Evolutionary conservation across 805 yeast genomes (phyloP), one percentile per base, ranked within the genome.

Genomic region (Wickerhamiella kurtzmanii): DNA sequence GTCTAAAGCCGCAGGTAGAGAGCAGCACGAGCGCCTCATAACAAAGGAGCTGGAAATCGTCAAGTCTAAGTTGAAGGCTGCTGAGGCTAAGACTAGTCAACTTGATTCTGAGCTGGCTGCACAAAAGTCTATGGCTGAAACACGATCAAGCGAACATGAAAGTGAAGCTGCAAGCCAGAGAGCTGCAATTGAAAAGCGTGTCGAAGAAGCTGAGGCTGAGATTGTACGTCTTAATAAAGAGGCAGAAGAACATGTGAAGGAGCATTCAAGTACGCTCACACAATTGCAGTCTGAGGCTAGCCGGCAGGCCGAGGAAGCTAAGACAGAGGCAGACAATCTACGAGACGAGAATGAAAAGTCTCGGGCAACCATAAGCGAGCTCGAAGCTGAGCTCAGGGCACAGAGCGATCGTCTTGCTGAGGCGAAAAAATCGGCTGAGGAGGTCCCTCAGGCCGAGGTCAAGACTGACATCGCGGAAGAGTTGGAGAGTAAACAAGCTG

Each of bases 401-500:
- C 18, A 18, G 15, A 18, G 15, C 9, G 39, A 37, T 13, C 44
- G 5, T 13, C 44, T 11, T 4, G n/a, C 15, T 5, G 11, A 9
- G 11, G 21, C n/a, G 9, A 8, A 32, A 16, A 25, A 41, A 20
- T 11, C 35, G 8, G 11, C 15, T 8, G 16, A 37, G 22, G 37
- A n/a, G n/a, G n/a, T n/a, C n/a, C n/a, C n/a, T n/a, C n/a, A n/a
- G n/a, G n/a, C n/a, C n/a, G n/a, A n/a, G n/a, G n/a, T n/a, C n/a
- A n/a, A n/a, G n/a, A n/a, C n/a, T n/a, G n/a, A n/a, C n/a, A n/a
- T n/a, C n/a, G n/a, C n/a, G n/a, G n/a, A n/a, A n/a, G n/a, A n/a
- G n/a, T n/a, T n/a, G n/a, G n/a, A 49, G 1, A 58, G 52, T 16
- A 58, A 37, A 2, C 70, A 69, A 51, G 57, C 73, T 2, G 84